These are phyloP conservation scores for Themeda triandra DNA, from an alignment of 176 grass and related monocot genomes.

Conservation along the genomic window DNA sequence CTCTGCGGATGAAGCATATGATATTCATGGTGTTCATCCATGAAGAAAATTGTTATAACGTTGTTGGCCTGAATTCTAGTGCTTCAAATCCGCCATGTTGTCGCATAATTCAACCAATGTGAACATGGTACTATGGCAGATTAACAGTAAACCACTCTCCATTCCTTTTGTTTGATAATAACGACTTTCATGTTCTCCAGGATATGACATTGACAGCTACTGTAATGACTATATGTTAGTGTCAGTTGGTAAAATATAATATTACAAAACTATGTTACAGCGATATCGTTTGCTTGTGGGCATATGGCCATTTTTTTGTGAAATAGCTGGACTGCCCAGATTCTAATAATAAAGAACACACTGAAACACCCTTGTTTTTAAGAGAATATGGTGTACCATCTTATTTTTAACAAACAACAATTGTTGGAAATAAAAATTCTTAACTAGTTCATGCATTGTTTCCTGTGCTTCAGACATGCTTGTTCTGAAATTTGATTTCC, in stretches of 20 bases:
- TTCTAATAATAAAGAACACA: not conserved
- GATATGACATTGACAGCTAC: not conserved
- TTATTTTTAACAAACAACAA: not conserved
- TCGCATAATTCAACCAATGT: not conserved
- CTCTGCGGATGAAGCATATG: not conserved
- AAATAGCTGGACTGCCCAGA: not conserved
- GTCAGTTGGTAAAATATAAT: not conserved
- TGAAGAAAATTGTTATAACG: not conserved
- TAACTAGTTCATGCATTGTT: constrained; percentile 13
- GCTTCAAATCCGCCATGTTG: not conserved
- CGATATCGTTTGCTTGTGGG: not conserved
- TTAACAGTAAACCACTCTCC: not conserved
- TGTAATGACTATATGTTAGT: not conserved
- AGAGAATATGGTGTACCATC: not conserved
- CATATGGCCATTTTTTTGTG: not conserved
- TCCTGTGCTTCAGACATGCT: constrained; percentile 4
- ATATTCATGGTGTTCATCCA: not conserved
- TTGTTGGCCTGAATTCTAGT: not conserved
- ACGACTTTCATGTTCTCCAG: not conserved
- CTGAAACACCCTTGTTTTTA: not conserved
- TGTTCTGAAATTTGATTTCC: constrained; percentile 20
- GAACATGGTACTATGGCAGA: not conserved
- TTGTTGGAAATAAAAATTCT: not conserved
- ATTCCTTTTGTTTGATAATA: not conserved
- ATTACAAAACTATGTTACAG: not conserved